A percentile compares a stretch with the other conserved stretches of the same genome.
Conservation (phyloP, 352 stramenopile species). For the Blastocystis hominis region DNA sequence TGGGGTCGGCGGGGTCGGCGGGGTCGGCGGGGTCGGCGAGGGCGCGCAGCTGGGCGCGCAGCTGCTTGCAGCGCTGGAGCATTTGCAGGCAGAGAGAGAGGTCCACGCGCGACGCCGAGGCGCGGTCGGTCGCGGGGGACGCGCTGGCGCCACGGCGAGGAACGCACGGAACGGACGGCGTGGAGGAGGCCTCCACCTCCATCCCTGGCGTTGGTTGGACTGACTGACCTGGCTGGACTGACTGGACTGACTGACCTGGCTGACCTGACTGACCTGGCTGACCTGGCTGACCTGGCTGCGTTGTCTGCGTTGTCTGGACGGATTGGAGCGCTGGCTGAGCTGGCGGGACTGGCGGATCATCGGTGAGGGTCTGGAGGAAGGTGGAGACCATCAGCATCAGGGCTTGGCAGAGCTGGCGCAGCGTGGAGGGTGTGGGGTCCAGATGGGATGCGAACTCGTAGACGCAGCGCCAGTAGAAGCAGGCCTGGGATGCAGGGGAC, state of each 20-base stretch:
- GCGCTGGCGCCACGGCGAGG: neutral
- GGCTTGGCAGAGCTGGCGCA: neutral
- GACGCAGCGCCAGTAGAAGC: slow-evolving; percentile 34
- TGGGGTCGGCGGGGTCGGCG: neutral
- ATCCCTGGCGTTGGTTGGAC: neutral
- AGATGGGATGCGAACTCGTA: neutral
- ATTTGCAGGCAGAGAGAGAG: neutral
- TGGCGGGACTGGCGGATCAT: neutral
- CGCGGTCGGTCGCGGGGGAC: too few relatives aligned
- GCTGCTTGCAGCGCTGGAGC: neutral
- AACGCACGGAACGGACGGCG: too few relatives aligned
- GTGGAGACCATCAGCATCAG: slow-evolving; percentile 18
- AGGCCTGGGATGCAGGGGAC: neutral
- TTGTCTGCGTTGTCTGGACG: neutral
- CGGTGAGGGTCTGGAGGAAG: neutral
- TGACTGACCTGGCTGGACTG: too few relatives aligned
- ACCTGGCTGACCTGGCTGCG: neutral
- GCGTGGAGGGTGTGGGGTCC: neutral
- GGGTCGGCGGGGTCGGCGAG: neutral
- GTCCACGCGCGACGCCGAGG: neutral
- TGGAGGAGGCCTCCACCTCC: neutral
- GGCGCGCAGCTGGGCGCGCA: neutral
- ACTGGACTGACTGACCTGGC: too few relatives aligned
- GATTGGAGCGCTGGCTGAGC: neutral
- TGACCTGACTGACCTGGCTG: neutral